Evolutionary conservation across 192 early-diverging fungal species (phyloP), one percentile per base, ranked within the genome.

Genomic region (Obelidium mucronatum): DNA sequence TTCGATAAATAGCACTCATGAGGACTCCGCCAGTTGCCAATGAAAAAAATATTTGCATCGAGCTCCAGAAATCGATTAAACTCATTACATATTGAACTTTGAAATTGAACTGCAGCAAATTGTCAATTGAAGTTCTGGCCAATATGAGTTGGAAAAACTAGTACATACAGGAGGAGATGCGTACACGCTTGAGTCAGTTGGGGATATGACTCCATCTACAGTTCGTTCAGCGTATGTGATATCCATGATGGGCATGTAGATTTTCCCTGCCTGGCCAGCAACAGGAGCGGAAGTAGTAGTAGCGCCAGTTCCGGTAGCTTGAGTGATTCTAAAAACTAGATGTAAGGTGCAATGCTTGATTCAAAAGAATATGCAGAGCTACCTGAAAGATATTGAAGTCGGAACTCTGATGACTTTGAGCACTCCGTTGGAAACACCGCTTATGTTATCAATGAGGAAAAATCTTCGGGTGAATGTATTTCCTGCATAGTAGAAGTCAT

Each of bases 231-330:
- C 63, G 59, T 89, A 89, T 33, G 39, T 40, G 34, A 89, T 76
- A 67, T 89, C 85, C 63, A 89, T n/a, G 2, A 87, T 65, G 2
- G 87, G 87, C 24, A 85, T 64, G 33, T 80, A 85, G 13, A 88
- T 83, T 26, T 54, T 40, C 37, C 83, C 83, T 1, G 63, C 30
- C 8, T 55, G 40, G 24, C 19, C 39, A 37, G 53, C 63, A 30
- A 51, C 62, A 15, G 44, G 44, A 0, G 44, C 44, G 44, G 8
- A 15, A 15, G 11, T 19, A 0, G 44, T 15, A 6, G 44, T 48
- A 15, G 44, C 44, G 11, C 11, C 8, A 1, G 5, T 58, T 28
- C 30, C 55, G 26, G 30, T 58, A 58, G 55, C 55, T 31, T 58
- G 55, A 58, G 55, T 58, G 24, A 62, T 61, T 44, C 70, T 74